Evolutionary conservation across 371 early-diverging fungal species (phyloP), one percentile per base, ranked within the genome.

Genomic region (Nosema muscidifuracis): DNA sequence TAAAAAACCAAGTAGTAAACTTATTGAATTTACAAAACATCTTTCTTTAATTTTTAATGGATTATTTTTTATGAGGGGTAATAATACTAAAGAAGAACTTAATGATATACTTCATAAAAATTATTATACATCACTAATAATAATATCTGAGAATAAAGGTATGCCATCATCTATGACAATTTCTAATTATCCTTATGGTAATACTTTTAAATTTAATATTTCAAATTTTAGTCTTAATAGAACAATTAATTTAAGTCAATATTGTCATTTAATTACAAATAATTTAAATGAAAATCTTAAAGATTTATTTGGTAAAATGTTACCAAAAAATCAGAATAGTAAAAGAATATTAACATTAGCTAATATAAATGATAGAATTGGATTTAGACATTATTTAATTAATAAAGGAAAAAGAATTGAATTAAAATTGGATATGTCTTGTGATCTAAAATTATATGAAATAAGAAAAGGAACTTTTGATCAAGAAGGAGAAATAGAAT

Each of bases 101-200:
- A 77, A 63, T 31, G 75, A 80, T 34, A 62, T 62, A 20, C 67
- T 89, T 26, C 56, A 64, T n/a, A 65, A 68, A 33, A 93, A 93
- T 80, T 92, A 92, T 61, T 92, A 94, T 40, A 92, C 96, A 12
- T 95, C 96, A 81, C 81, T 97, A 55, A 86, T 97, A 74, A 90
- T 96, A 65, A 76, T 96, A 34, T 93, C 94, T 80, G 97, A 97
- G 82, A 91, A 90, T 77, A 89, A 95, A 79, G 98, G 97, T 28
- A 89, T 92, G 83, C 97, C 96, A 28, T 93, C 94, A 83, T 91
- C 94, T 67, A 87, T 97, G 87, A 88, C 93, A 43, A 83, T 97
- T 20, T 89, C 88, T 74, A 95, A 95, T 80, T 91, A 94, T 76
- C 98, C 98, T 30, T 92, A 93, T 82, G 97, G 98, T 15, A 95